phyloP scores from a whole-genome alignment of 2,329 filamentous ascomycete genomes.

The Paramyrothecium roridum region DNA sequence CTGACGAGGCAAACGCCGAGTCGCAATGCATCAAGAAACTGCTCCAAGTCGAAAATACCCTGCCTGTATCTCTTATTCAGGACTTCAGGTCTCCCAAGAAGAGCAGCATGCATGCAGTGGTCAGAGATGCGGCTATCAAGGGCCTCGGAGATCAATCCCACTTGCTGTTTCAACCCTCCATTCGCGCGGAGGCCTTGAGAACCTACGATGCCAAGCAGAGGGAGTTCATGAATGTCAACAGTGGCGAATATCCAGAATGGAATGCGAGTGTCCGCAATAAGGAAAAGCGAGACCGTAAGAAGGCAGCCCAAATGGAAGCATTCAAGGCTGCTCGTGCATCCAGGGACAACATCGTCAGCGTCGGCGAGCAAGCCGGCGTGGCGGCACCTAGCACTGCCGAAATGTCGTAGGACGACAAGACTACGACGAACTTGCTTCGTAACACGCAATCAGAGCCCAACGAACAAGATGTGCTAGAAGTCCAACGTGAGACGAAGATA shows the following conservation, averaged over 20 bases:
- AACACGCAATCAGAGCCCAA: no score
- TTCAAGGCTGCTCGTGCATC: not conserved
- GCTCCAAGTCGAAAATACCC: not conserved
- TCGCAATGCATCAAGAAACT: not conserved
- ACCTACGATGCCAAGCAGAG: not conserved
- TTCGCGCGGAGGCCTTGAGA: not conserved
- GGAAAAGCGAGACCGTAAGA: slow-evolving; percentile 3
- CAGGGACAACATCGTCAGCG: not conserved
- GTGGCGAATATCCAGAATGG: slow-evolving; percentile 1
- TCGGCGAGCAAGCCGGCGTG: not conserved
- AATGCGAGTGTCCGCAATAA: slow-evolving; percentile 1
- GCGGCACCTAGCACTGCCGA: no score
- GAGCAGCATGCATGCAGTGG: slow-evolving; percentile 1
- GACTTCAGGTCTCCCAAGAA: slow-evolving; percentile 4
- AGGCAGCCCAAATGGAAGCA: not conserved
- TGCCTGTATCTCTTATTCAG: slow-evolving; percentile 3
- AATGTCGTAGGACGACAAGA: no score
- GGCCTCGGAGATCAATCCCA: slow-evolving; percentile 1
- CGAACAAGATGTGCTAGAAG: no score
- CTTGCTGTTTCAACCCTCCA: not conserved
- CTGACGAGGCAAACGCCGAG: not conserved
- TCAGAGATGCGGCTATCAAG: slow-evolving; percentile 2
- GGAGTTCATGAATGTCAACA: not conserved
- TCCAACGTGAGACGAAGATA: no score
- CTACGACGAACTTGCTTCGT: no score